Conservation (phyloP, 2,329 filamentous ascomycete species). For the Sclerotinia subarctica region DNA sequence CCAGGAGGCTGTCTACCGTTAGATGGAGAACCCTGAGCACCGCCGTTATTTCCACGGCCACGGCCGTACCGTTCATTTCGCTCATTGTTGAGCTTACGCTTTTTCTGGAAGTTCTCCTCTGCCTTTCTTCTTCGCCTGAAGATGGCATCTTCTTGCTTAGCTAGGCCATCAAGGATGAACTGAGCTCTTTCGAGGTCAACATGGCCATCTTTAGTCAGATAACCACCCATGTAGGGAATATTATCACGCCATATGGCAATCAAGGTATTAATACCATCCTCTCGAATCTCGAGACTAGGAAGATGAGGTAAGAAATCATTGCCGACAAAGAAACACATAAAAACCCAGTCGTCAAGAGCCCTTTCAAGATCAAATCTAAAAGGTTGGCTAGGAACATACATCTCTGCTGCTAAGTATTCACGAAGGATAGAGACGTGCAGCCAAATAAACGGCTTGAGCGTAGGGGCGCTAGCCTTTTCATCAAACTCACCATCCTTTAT, state of each 20-base stretch:
- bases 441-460: constrained; percentile 95
- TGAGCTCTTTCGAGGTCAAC: constrained; percentile 86
- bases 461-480: constrained; percentile 68
- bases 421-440: constrained; percentile 87
- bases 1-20: constrained; percentile 32
- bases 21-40: constrained; percentile 33
- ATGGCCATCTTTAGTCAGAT: constrained; percentile 90
- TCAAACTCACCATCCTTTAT: constrained; percentile 76
- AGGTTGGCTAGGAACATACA: constrained; percentile 75
- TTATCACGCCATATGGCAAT: constrained; percentile 98
- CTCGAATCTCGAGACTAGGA: constrained; percentile 94
- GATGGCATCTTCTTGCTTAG: constrained; percentile 89
- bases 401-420: constrained; percentile 89
- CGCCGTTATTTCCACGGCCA: constrained; percentile 38
- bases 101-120: constrained; percentile 79
- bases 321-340: constrained; percentile 98
- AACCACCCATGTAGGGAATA: constrained; percentile 86
- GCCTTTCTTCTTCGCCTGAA: constrained; percentile 84
- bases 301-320: constrained; percentile 98
- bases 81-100: constrained; percentile 69
- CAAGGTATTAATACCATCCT: constrained; percentile 94
- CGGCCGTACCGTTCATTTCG: constrained; percentile 38
- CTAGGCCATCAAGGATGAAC: constrained; percentile 80
- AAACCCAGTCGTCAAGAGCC: constrained; percentile 96
- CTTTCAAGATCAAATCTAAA: constrained; percentile 93